These are phyloP conservation scores for Fusarium caatingaense DNA, from an alignment of 2,329 filamentous ascomycete species.

Conservation along the genomic window DNA sequence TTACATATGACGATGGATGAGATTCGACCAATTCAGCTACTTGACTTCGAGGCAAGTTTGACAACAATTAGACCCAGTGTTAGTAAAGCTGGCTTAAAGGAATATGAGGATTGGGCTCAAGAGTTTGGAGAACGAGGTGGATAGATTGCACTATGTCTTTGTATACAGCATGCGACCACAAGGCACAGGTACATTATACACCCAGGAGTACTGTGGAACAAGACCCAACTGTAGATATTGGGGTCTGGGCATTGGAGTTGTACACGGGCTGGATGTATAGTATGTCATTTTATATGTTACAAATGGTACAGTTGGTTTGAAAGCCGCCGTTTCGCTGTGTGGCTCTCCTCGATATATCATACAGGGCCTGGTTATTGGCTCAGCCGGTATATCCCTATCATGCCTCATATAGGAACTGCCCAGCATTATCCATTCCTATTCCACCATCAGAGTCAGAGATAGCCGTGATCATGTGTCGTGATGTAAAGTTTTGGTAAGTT, in stretches of 20 bases:
- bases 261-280: constrained; percentile 22
- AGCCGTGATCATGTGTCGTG: constrained; percentile 1
- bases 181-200: constrained; percentile 5
- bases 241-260: constrained; percentile 15
- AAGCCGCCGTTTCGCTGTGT: constrained; percentile 11
- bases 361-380: constrained; percentile 26
- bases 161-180: constrained; percentile 31
- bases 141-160: constrained; percentile 52
- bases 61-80: constrained; percentile 90
- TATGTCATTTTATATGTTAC: constrained; percentile 42
- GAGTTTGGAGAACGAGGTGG: constrained; percentile 94
- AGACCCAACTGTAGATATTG: constrained; percentile 3
- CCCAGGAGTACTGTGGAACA: constrained; percentile 9
- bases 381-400: constrained; percentile 2
- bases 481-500: constrained; percentile 7
- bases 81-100: constrained; percentile 82
- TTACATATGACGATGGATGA: constrained; percentile 94
- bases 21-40: constrained; percentile 84
- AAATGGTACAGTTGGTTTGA: constrained; percentile 39
- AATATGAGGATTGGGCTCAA: constrained; percentile 93
- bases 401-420: background rate
- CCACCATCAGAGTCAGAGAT: background rate
- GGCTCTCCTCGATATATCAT: constrained; percentile 27
- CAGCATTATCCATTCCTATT: constrained; percentile 5
- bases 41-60: constrained; percentile 87